phyloP scores from a whole-genome alignment of 257 asterid species.

The Verbascum thapsus region DNA sequence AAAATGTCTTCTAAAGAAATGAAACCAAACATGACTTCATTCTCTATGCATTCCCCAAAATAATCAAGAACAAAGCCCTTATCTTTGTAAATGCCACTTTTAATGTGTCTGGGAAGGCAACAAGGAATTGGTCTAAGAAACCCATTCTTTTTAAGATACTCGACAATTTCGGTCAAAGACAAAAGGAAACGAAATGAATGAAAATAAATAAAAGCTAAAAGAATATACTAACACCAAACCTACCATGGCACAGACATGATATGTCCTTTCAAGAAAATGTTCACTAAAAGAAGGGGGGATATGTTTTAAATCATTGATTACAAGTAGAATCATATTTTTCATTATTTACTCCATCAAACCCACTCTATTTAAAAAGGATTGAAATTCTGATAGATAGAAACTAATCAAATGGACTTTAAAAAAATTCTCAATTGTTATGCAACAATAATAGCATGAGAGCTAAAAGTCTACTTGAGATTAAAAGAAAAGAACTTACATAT shows the following conservation, averaged over 20 bases:
- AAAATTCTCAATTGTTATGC: too few relatives aligned
- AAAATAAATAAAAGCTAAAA: neutral
- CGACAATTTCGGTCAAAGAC: neutral
- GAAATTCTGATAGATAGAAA: neutral
- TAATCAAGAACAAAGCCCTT: too few relatives aligned
- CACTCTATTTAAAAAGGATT: neutral
- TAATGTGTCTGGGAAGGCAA: neutral
- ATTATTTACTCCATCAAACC: neutral
- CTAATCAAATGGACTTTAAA: neutral
- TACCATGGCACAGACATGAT: neutral
- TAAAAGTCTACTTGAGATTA: neutral
- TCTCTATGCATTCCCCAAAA: too few relatives aligned
- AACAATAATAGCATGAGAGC: too few relatives aligned
- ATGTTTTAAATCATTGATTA: neutral
- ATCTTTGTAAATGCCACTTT: neutral
- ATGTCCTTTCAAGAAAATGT: too few relatives aligned
- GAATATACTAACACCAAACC: constrained; percentile 1
- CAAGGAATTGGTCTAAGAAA: neutral
- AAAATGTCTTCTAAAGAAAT: too few relatives aligned
- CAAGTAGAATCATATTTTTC: neutral
- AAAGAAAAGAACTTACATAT: constrained; percentile 63
- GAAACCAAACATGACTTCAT: too few relatives aligned
- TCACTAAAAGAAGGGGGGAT: neutral
- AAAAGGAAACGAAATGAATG: neutral
- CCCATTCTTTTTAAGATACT: neutral